Base-by-base conservation (phyloP, 495 filamentous ascomycete genomes). In the Aspergillus egyptiacus region DNA sequence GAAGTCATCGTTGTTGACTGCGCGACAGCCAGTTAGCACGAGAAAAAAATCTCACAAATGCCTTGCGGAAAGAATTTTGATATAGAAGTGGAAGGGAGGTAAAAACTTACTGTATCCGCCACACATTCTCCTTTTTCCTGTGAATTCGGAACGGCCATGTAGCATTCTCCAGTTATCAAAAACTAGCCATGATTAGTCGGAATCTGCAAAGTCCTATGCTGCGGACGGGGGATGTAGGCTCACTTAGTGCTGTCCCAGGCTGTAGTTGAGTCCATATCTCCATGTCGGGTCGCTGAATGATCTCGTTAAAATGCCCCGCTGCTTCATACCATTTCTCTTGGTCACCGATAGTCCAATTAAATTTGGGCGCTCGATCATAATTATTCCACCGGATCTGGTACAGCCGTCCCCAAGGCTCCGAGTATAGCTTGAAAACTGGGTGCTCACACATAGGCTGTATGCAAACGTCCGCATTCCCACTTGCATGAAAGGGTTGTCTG, bases 161-260 rank as follows among this genome's bases (percentile, higher is more conserved):
- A 97, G 65, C 47, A 95, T 87, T 50, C 91, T 77, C 90, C 90
- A 96, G 60, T 97, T 96, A 64, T 97, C 88, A 62, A 97, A 95
- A 15, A 95, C 84, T 88, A 46, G n/a, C 18, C 43, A 17, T 43
- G 14, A 35, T 33, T 38, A 42, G 46, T 58, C 46, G 55, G 2
- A 24, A 2, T 28, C 3, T 0, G 19, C 15, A 11, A 8, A 40
- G 25, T 23, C 1, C 2, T 18, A n/a, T n/a, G n/a, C n/a, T n/a
- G n/a, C n/a, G 31, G 18, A 31, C 17, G n/a, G 2, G 5, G 8
- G 19, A 18, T 18, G 22, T n/a, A 15, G 10, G 68, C 80, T 62
- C 68, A 90, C 87, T 82, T 27, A 96, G 48, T n/a, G 83, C 75
- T 39, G 66, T 82, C 11, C 91, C 91, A 0, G 91, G 91, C 51